Conservation (phyloP, 1,284 basidiomycete species). For the Flammula alnicola region DNA sequence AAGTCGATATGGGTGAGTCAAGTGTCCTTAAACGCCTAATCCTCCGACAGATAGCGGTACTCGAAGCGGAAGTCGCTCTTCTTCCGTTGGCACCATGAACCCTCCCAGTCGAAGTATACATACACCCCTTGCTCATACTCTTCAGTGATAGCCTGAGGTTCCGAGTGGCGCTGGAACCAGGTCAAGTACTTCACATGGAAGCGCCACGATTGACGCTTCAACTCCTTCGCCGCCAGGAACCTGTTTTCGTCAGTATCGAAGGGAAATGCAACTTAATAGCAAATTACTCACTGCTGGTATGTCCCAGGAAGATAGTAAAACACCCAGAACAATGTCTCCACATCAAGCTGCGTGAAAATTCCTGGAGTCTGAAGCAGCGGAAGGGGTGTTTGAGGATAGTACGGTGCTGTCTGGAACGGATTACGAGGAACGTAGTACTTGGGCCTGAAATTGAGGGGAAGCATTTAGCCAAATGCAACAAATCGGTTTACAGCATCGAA, state of each 20-base stretch:
- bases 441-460: constrained; percentile 59
- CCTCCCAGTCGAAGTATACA: constrained; percentile 97
- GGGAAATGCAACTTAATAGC: constrained; percentile 9
- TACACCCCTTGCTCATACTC: constrained; percentile 99
- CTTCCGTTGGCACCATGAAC: constrained; percentile 97
- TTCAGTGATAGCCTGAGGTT: constrained; percentile 99
- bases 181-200: constrained; percentile 99
- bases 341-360: constrained; percentile 92
- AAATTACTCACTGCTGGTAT: constrained; percentile 84
- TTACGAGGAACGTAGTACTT: constrained; percentile 97
- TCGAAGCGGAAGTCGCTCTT: constrained; percentile 98
- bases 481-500: constrained; percentile 7
- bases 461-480: neutral
- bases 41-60: constrained; percentile 90
- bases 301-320: constrained; percentile 98
- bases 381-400: constrained; percentile 92
- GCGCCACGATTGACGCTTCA: constrained; percentile 98
- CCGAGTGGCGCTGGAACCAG: constrained; percentile 99
- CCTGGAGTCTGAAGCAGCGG: constrained; percentile 84
- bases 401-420: constrained; percentile 89
- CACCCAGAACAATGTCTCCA: constrained; percentile 98
- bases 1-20: constrained; percentile 19
- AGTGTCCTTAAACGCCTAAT: constrained; percentile 57
- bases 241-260: constrained; percentile 42
- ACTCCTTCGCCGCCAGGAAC: constrained; percentile 94